Base-by-base conservation (phyloP, 2,329 filamentous ascomycete species). In the Acrodontium crateriforme region DNA sequence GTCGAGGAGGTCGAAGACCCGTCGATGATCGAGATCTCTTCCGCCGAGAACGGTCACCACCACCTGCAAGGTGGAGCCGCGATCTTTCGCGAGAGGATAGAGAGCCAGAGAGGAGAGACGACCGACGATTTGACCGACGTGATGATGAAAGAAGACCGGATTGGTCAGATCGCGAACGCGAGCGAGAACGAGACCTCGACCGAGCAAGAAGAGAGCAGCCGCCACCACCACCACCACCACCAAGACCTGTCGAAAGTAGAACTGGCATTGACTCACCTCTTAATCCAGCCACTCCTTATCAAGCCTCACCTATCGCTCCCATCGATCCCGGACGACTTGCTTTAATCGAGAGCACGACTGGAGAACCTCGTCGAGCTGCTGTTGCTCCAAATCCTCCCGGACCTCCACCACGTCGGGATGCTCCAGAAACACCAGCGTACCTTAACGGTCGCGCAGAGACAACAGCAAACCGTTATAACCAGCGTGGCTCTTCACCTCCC, bases 11-110 rank as follows among this genome's bases (percentile, higher is more conserved):
- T 35, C 52, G 65, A 12, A 60, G 62, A 26, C 51, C 50, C 25
- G 45, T 43, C 21, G 60, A 60, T 25, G 62, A 62, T 15, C 52
- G 69, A 21, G 63, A 79, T 34, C 65, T 69, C 9, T 78, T 78
- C 40, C 56, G 63, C 30, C 67, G 47, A 20, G 77, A 43, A 16
- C 45, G 50, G 4, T 47, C 43, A 16, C 50, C 43, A 44, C 71
- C 72, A 36, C 69, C 72, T 31, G 47, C 40, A 14, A 31, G 58
- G 17, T 53, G 58, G 32, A 76, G 76, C 23, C 62, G 59, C 34
- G 60, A 64, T 25, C 24, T 44, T 48, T 36, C 54, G 44, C 38
- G 59, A 50, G 29, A 56, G 20, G 43, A 41, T 7, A 37, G 52
- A 25, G 50, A 49, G 5, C 27, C 40, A 15, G 59, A 62, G 12